phyloP scores from a whole-genome alignment of 2,329 filamentous ascomycete genomes.

The Fusarium algeriense region DNA sequence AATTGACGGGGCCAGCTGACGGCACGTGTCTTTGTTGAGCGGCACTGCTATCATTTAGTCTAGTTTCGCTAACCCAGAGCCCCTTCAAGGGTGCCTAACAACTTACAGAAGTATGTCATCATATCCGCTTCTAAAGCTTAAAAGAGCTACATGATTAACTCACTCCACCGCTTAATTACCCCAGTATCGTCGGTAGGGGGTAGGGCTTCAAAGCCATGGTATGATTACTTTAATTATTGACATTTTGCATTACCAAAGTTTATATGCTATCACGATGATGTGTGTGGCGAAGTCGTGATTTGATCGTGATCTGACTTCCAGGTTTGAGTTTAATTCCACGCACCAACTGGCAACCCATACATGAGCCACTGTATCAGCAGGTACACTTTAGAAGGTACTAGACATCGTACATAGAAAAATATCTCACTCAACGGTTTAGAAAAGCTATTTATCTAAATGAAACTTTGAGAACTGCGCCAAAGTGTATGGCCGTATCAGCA shows the following conservation, averaged over 20 bases:
- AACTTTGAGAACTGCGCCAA: too few relatives aligned
- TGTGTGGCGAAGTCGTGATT: rapidly evolving
- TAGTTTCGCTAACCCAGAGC: rapidly evolving
- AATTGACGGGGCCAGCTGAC: background rate
- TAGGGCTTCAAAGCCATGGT: too few relatives aligned
- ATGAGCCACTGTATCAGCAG: rapidly evolving
- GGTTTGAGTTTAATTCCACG: background rate
- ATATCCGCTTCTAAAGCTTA: rapidly evolving
- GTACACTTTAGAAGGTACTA: rapidly evolving
- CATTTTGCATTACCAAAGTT: background rate
- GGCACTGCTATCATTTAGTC: background rate
- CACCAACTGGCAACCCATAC: rapidly evolving
- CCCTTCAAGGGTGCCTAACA: rapidly evolving
- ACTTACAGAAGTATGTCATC: rapidly evolving
- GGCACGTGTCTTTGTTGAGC: background rate
- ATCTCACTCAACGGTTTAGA: rapidly evolving
- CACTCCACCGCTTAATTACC: too few relatives aligned
- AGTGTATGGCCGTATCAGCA: too few relatives aligned
- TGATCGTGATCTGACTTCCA: too few relatives aligned
- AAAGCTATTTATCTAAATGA: too few relatives aligned
- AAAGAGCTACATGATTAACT: background rate
- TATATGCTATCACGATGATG: background rate
- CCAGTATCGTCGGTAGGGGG: too few relatives aligned
- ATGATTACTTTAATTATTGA: too few relatives aligned
- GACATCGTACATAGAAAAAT: rapidly evolving